These are phyloP conservation scores for Microcera coccophila DNA, from an alignment of 2,329 filamentous ascomycete genomes.

Conservation along the genomic window DNA sequence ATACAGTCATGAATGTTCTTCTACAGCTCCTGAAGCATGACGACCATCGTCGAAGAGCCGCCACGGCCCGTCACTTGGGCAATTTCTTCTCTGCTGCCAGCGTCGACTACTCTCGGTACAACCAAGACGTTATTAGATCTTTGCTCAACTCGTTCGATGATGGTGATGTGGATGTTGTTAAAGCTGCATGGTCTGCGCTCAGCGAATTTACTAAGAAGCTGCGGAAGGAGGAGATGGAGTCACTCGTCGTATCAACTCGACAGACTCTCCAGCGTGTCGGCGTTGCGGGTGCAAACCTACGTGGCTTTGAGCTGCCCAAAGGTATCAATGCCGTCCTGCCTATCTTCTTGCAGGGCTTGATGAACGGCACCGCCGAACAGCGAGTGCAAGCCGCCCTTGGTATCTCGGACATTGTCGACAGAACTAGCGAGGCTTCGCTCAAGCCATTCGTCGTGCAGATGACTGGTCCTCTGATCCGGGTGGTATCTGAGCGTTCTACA, in stretches of 20 bases:
- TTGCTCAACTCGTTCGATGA: slow-evolving; percentile 92
- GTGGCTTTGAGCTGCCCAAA: slow-evolving; percentile 89
- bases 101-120: slow-evolving; percentile 91
- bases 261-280: slow-evolving; percentile 85
- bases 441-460: slow-evolving; percentile 97
- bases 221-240: slow-evolving; percentile 97
- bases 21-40: slow-evolving; percentile 85
- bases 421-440: slow-evolving; percentile 79
- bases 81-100: slow-evolving; percentile 79
- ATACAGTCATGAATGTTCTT: slow-evolving; percentile 92
- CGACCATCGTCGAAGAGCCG: slow-evolving; percentile 78
- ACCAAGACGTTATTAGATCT: slow-evolving; percentile 88
- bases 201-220: slow-evolving; percentile 83
- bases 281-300: slow-evolving; percentile 75
- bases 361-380: slow-evolving; percentile 93
- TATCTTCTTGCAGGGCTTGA: slow-evolving; percentile 94
- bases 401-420: slow-evolving; percentile 93
- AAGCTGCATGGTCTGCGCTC: slow-evolving; percentile 83
- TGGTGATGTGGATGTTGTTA: slow-evolving; percentile 75
- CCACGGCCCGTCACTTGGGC: slow-evolving; percentile 73
- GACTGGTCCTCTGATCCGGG: slow-evolving; percentile 93
- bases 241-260: slow-evolving; percentile 78
- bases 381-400: slow-evolving; percentile 86
- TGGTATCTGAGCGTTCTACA: slow-evolving; percentile 91
- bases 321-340: slow-evolving; percentile 94